phyloP scores from a whole-genome alignment of 352 stramenopile species.

The Pythium folliculosum region DNA sequence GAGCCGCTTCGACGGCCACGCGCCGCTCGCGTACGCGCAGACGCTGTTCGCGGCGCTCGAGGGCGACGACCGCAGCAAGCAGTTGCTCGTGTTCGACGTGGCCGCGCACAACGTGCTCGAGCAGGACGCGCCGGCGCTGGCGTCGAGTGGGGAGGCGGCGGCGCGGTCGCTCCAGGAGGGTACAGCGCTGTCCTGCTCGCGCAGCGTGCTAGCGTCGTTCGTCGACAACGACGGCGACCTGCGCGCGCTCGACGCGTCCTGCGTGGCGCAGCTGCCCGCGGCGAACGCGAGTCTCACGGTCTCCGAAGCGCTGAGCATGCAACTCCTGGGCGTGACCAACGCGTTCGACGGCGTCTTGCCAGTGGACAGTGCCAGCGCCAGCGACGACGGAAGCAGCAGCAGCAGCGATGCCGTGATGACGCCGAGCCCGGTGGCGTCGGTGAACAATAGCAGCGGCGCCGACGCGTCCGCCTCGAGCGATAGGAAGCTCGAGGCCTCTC shows the following conservation, averaged over 20 bases:
- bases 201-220: conserved; percentile 63
- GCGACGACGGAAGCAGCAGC: neutral
- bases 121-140: conserved; percentile 18
- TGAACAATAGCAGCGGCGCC: neutral
- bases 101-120: conserved; percentile 47
- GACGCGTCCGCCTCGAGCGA: neutral
- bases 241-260: conserved; percentile 52
- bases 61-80: conserved; percentile 37
- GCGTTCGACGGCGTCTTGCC: conserved; percentile 45
- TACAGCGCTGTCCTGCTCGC: conserved; percentile 45
- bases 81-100: conserved; percentile 43
- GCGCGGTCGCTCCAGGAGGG: conserved; percentile 17
- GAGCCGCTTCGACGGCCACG: conserved; percentile 45
- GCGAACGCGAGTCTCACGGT: conserved; percentile 37
- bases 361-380: neutral
- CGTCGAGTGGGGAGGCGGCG: neutral
- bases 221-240: conserved; percentile 47
- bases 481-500: conserved; percentile 6
- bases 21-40: conserved; percentile 45
- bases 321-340: conserved; percentile 51
- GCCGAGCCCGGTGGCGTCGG: neutral
- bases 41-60: conserved; percentile 40
- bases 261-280: conserved; percentile 38
- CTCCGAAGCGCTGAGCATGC: conserved; percentile 31
- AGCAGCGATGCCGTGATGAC: neutral